phyloP scores from a whole-genome alignment of 1,139 yeast species.

The Diutina scorzettiae region DNA sequence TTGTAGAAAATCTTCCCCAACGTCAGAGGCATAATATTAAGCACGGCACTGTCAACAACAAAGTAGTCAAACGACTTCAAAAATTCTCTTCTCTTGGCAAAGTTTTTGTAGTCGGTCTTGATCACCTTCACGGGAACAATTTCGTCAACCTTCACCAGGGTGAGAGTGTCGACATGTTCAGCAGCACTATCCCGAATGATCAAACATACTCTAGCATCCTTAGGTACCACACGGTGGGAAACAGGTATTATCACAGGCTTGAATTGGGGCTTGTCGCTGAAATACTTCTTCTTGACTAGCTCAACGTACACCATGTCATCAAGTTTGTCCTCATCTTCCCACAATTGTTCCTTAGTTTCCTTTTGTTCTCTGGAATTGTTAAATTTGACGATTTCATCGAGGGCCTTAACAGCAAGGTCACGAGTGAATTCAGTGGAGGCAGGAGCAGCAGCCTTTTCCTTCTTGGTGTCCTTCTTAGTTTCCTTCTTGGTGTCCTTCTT shows the following conservation, averaged over 20 bases:
- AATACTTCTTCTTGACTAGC: constrained; percentile 52
- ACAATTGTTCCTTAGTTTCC: constrained; percentile 17
- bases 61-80: constrained; percentile 55
- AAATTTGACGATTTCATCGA: constrained; percentile 10
- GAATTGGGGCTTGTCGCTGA: constrained; percentile 48
- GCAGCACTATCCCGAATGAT: constrained; percentile 58
- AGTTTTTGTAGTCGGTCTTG: constrained; percentile 57
- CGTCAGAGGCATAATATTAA: constrained; percentile 69
- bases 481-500: constrained; percentile 7
- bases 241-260: constrained; percentile 60
- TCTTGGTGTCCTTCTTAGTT: constrained; percentile 2
- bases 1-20: constrained; percentile 70
- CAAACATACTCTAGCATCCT: constrained; percentile 52
- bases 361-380: constrained; percentile 14
- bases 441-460: not conserved
- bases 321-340: constrained; percentile 23
- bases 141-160: constrained; percentile 44
- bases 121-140: constrained; percentile 45
- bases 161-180: constrained; percentile 46
- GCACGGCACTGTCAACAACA: constrained; percentile 71
- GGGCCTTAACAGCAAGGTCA: constrained; percentile 13
- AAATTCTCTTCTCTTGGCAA: constrained; percentile 60
- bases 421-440: constrained; percentile 7
- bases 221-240: constrained; percentile 24
- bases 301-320: constrained; percentile 38